Base-by-base conservation (phyloP, 345 rosid species). In the Aquilaria malaccensis region DNA sequence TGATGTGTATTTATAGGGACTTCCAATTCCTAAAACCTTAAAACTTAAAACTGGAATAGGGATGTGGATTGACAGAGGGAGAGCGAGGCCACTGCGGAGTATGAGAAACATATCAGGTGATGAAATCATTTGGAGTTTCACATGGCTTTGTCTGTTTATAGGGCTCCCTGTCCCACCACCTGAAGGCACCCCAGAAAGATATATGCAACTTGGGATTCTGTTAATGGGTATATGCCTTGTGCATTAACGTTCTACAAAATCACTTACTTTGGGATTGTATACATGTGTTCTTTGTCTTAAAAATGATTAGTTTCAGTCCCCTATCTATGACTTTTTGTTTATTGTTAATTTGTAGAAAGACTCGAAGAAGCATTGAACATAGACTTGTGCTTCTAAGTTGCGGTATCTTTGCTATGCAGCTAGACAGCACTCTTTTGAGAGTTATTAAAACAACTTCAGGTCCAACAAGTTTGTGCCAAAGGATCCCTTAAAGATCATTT, bases 81-180 rank as follows among this genome's bases (percentile, higher is more conserved):
- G 43, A 32, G 30, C 22, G 13, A 63, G 30, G 59, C 11, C 59
- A 54, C 13, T 63, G 59, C 30, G 41, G 45, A 53, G 41, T 41
- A 32, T 45, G 0, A 64, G 60, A 50, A 64, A 47, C 67, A 54
- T 55, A 47, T 47, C 53, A 64, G 60, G 11, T 14, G 67, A 55
- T 45, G 60, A 9, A 47, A 64, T 45, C n/a, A 50, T 55, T 64
- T 48, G 30, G 43, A 55, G 54, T 45, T 33, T 64, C 67, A 64
- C 67, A 64, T 64, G 67, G 67, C 55, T 55, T 64, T 47, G 56
- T 55, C 68, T 56, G 43, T 64, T 33, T 33, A 22, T 13, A 64
- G 1, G 61, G 56, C 67, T 45, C 33, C 45, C 45, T 55, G 55
- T 14, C 30, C 67, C 56, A 55, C 61, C 14, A 55, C 32, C 52